Evolutionary conservation across 139 green algal species (phyloP), one percentile per base, ranked within the genome.

Genomic region (Raphidocelis subcapitata): DNA sequence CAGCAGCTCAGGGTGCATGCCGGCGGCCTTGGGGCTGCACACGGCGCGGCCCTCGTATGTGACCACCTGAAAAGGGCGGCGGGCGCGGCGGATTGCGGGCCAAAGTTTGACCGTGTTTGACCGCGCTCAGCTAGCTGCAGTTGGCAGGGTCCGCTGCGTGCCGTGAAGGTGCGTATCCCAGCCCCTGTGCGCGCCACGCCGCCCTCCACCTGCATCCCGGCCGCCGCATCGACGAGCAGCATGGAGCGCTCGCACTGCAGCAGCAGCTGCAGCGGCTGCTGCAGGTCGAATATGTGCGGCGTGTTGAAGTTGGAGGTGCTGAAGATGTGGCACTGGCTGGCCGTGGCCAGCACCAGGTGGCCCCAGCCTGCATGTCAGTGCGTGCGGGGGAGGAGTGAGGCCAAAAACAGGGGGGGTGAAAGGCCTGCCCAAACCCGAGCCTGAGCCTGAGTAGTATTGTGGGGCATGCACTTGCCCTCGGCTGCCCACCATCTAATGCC

Each of bases 331-430:
- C 82, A 90, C 75, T 95, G 90, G 18, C 75, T 91, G 36, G 83
- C 66, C 15, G 89, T 94, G n/a, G 82, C 77, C 33, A 94, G 86
- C 29, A 95, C 83, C n/a, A 95, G 78, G 77, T 94, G 86, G 41
- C 79, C 79, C 66, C 79, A 90, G 24, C 84, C 86, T 91, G 79
- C 63, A 73, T 3, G 10, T 41, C 2, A 46, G 49, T 26, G 21
- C 29, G 16, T 54, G 16, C 16, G 5, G 65, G 44, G 46, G 36
- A 26, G 35, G 63, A 59, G 37, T 24, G 24, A 67, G 26, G 23
- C 20, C 28, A 44, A 46, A n/a, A n/a, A n/a, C 16, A 16, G 47
- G 14, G 47, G 47, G 15, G 47, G 47, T 55, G 47, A n/a, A n/a
- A n/a, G n/a, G n/a, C n/a, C n/a, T n/a, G n/a, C n/a, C n/a, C n/a